phyloP scores from a whole-genome alignment of 176 grass and related monocot genomes.

The Saccharum officinarum region DNA sequence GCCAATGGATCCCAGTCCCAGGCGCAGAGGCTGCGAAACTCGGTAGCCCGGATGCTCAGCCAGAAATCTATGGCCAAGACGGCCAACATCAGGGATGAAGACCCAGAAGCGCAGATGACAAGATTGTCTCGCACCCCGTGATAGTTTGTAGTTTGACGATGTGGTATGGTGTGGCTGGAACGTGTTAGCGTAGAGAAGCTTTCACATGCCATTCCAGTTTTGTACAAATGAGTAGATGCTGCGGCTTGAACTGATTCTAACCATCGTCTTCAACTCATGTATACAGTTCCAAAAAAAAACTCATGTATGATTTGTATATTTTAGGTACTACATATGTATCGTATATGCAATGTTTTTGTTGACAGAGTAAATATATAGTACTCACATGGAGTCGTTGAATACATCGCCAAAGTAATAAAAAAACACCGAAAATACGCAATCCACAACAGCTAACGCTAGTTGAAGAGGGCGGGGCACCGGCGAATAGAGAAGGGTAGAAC shows the following conservation, averaged over 20 bases:
- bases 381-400: no score
- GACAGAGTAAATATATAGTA: neutral
- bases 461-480: no score
- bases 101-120: conserved; percentile 37
- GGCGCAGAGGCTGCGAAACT: conserved; percentile 38
- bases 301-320: neutral
- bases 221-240: conserved; percentile 36
- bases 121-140: conserved; percentile 27
- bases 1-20: conserved; percentile 60
- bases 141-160: conserved; percentile 16
- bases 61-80: conserved; percentile 68
- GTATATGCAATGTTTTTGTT: neutral
- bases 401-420: no score
- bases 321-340: neutral
- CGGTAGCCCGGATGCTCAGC: conserved; percentile 59
- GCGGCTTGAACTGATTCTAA: conserved; percentile 23
- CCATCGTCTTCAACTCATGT: neutral
- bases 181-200: neutral
- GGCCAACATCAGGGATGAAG: conserved; percentile 42
- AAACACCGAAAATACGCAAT: neutral
- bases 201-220: conserved; percentile 18
- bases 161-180: neutral
- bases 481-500: no score
- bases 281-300: neutral
- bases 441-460: neutral